A percentile compares a stretch with the other conserved stretches of the same genome.
Conservation (phyloP, 2,329 filamentous ascomycete species). For the Stachybotrys chartarum region DNA sequence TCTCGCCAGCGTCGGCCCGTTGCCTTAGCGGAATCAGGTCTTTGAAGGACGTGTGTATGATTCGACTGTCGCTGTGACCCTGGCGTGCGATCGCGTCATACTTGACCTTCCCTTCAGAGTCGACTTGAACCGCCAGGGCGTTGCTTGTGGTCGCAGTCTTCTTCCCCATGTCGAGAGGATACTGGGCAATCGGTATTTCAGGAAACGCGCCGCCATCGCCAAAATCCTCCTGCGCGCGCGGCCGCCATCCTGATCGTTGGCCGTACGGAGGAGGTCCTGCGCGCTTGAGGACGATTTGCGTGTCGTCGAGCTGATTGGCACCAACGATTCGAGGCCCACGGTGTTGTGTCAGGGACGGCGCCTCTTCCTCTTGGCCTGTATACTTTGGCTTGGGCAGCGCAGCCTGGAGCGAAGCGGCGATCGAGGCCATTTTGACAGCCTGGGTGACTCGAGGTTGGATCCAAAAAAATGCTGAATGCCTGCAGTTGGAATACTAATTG, state of each 20-base stretch:
- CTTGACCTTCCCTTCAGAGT: constrained; percentile 86
- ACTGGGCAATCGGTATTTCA: constrained; percentile 88
- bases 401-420: constrained; percentile 66
- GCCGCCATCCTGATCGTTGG: constrained; percentile 83
- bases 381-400: constrained; percentile 87
- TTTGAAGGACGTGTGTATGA: constrained; percentile 94
- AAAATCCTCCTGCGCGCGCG: constrained; percentile 82
- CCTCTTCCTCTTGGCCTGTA: constrained; percentile 80
- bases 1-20: constrained; percentile 84
- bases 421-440: constrained; percentile 49
- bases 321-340: constrained; percentile 78
- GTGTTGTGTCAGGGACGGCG: constrained; percentile 62
- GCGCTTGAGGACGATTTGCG: constrained; percentile 77
- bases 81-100: constrained; percentile 92
- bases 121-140: constrained; percentile 86
- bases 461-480: constrained; percentile 6
- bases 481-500: background rate
- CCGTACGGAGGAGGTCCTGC: constrained; percentile 83
- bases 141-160: constrained; percentile 70
- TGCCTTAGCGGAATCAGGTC: constrained; percentile 92
- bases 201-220: constrained; percentile 95
- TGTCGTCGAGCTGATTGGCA: constrained; percentile 72
- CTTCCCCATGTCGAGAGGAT: constrained; percentile 89
- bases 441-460: constrained; percentile 1
- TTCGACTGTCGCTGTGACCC: constrained; percentile 74